A percentile compares a stretch with the other conserved stretches of the same genome.
These are phyloP conservation scores for Trichoderma koningii DNA, from an alignment of 2,329 filamentous ascomycete species.

Conservation along the genomic window DNA sequence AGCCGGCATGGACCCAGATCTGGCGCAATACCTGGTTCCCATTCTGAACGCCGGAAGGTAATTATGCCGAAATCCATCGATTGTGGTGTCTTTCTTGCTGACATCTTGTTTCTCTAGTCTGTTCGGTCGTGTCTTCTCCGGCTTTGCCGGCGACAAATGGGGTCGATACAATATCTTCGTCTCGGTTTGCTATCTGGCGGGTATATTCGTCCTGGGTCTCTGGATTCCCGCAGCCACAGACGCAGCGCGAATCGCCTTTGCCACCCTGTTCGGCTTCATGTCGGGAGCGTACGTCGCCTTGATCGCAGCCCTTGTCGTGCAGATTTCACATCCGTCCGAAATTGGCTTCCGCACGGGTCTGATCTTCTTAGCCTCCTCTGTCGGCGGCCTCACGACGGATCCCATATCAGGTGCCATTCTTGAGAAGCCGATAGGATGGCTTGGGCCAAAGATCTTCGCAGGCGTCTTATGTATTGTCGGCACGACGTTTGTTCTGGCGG, in stretches of 20 bases:
- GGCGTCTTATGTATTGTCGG: constrained; percentile 39
- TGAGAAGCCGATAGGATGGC: constrained; percentile 35
- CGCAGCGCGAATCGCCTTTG: constrained; percentile 37
- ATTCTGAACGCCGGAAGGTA: constrained; percentile 35
- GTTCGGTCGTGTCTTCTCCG: constrained; percentile 34
- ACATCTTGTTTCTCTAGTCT: constrained; percentile 23
- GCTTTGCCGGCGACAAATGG: constrained; percentile 33
- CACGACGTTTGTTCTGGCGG: constrained; percentile 33
- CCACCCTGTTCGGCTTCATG: constrained; percentile 41
- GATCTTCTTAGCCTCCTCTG: constrained; percentile 54
- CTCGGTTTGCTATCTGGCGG: constrained; percentile 46
- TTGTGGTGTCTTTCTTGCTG: neutral
- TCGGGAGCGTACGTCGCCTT: constrained; percentile 42
- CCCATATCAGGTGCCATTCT: constrained; percentile 57
- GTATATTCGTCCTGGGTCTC: constrained; percentile 40
- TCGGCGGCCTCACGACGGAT: constrained; percentile 59
- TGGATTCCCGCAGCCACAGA: constrained; percentile 40
- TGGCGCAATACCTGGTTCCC: constrained; percentile 33
- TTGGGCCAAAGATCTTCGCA: constrained; percentile 43
- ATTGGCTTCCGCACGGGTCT: constrained; percentile 41
- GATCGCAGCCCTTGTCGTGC: constrained; percentile 40
- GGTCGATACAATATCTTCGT: constrained; percentile 42
- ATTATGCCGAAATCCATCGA: neutral
- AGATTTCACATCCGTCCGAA: constrained; percentile 54
- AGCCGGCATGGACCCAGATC: constrained; percentile 29